These are phyloP conservation scores for Beauveria rudraprayagi DNA, from an alignment of 2,329 filamentous ascomycete genomes.

Conservation along the genomic window DNA sequence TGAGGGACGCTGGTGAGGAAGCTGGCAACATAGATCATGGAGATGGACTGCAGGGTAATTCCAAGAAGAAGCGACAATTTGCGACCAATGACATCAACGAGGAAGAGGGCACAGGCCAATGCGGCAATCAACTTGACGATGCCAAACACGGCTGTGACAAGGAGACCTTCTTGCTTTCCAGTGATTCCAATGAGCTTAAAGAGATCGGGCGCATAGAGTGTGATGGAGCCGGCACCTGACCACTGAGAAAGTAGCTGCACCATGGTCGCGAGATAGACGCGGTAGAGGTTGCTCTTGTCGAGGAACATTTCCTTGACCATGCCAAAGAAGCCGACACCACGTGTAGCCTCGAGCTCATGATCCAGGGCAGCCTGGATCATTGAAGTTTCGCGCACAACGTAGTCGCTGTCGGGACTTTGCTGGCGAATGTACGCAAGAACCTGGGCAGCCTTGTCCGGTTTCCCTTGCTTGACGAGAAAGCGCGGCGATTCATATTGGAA, in stretches of 20 bases:
- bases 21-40: conserved; percentile 54
- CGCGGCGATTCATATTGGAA: conserved; percentile 63
- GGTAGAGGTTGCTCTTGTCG: conserved; percentile 62
- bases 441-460: conserved; percentile 48
- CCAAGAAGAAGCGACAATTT: conserved; percentile 57
- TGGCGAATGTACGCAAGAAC: conserved; percentile 51
- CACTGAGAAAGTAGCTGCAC: conserved; percentile 68
- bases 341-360: conserved; percentile 63
- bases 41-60: conserved; percentile 50
- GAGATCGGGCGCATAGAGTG: conserved; percentile 66
- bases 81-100: conserved; percentile 71
- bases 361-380: conserved; percentile 59
- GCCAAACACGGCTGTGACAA: conserved; percentile 69
- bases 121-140: conserved; percentile 64
- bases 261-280: conserved; percentile 59
- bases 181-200: conserved; percentile 65
- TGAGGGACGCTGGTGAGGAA: conserved; percentile 57
- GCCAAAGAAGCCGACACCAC: conserved; percentile 56
- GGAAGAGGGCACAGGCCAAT: conserved; percentile 64
- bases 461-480: conserved; percentile 58
- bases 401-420: conserved; percentile 50
- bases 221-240: conserved; percentile 66
- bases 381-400: conserved; percentile 53
- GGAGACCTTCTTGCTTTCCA: conserved; percentile 59
- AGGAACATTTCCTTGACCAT: conserved; percentile 61